Conservation (phyloP, 1,139 yeast species). For the Pneumocystis oryctolagi region DNA sequence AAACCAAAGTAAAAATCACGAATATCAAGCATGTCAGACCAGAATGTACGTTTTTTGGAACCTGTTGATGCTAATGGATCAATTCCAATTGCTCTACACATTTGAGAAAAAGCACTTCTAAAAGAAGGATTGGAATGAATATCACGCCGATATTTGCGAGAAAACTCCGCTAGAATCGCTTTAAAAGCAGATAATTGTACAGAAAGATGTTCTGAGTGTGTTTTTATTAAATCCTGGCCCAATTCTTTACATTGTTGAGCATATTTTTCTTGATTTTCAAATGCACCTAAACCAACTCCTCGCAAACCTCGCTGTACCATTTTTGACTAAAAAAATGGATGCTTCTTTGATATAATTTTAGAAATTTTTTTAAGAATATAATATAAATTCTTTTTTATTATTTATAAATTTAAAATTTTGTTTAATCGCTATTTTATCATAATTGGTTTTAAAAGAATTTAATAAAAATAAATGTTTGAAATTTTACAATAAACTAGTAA, state of each 20-base stretch:
- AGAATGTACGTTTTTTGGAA: conserved; percentile 21
- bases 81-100: conserved; percentile 68
- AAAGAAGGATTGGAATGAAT: conserved; percentile 50
- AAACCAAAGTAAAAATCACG: conserved; percentile 49
- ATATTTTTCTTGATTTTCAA: conserved; percentile 23
- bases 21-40: conserved; percentile 29
- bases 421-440: too few relatives aligned
- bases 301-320: conserved; percentile 6
- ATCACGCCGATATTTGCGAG: conserved; percentile 44
- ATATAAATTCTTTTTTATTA: too few relatives aligned
- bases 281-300: conserved; percentile 30
- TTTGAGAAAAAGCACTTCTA: conserved; percentile 52
- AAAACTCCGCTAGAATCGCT: conserved; percentile 26
- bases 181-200: conserved; percentile 29
- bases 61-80: conserved; percentile 53
- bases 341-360: not conserved
- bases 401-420: too few relatives aligned
- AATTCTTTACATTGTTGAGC: conserved; percentile 25
- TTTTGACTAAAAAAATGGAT: not conserved
- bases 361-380: not conserved
- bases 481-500: too few relatives aligned
- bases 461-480: too few relatives aligned
- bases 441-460: too few relatives aligned
- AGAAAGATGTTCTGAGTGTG: conserved; percentile 25
- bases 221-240: conserved; percentile 21